A percentile compares a stretch with the other conserved stretches of the same genome.
Conservation (phyloP, 768 basidiomycete genomes). For the Hirschioporus abietinus region DNA sequence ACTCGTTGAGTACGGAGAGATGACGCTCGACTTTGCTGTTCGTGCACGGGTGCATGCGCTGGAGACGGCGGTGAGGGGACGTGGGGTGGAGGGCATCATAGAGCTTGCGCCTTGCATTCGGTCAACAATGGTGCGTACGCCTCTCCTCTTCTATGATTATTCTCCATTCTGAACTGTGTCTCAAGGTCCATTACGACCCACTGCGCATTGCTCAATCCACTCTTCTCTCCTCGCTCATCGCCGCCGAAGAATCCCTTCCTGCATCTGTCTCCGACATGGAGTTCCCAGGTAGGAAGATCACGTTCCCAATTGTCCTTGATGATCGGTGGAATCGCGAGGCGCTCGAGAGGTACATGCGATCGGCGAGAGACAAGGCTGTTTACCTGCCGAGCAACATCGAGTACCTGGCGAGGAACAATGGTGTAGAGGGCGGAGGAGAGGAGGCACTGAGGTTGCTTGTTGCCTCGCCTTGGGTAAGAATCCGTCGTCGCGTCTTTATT, state of each 20-base stretch:
- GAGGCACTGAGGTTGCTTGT: slow-evolving; percentile 44
- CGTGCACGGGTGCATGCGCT: slow-evolving; percentile 57
- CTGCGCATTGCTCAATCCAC: slow-evolving; percentile 33
- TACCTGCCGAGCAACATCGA: slow-evolving; percentile 68
- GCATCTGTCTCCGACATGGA: slow-evolving; percentile 32
- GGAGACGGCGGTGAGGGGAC: slow-evolving; percentile 32
- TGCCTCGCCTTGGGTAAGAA: slow-evolving; percentile 43
- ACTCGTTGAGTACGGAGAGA: slow-evolving; percentile 55
- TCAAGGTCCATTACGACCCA: slow-evolving; percentile 48
- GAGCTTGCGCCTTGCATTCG: slow-evolving; percentile 49
- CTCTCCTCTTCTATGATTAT: background rate
- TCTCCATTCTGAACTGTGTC: background rate
- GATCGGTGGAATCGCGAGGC: slow-evolving; percentile 55
- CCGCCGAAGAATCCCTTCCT: slow-evolving; percentile 34
- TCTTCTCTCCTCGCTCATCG: slow-evolving; percentile 37
- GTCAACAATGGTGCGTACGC: slow-evolving; percentile 45
- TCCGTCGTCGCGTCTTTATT: background rate
- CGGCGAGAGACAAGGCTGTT: slow-evolving; percentile 49
- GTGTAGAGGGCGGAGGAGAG: slow-evolving; percentile 35
- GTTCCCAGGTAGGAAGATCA: slow-evolving; percentile 48
- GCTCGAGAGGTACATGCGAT: slow-evolving; percentile 50
- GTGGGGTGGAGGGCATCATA: slow-evolving; percentile 31
- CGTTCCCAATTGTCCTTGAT: slow-evolving; percentile 58
- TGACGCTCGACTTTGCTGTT: slow-evolving; percentile 45
- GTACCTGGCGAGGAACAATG: slow-evolving; percentile 61